These are phyloP conservation scores for Zymoseptoria brevis DNA, from an alignment of 2,329 filamentous ascomycete species.

Conservation along the genomic window DNA sequence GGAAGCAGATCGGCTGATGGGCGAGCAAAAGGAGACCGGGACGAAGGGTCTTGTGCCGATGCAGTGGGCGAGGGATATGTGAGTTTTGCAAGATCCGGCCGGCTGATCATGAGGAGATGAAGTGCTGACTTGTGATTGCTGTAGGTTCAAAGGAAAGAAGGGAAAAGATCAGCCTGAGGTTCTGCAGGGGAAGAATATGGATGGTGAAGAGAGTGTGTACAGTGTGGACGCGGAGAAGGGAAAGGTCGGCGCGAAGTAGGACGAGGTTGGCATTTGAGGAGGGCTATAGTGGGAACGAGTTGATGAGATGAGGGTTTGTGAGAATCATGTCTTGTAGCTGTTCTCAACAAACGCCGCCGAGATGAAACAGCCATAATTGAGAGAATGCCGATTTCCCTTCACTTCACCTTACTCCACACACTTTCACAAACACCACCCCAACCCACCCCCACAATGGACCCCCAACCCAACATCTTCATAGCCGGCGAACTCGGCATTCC, in stretches of 20 bases:
- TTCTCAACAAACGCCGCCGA: too few relatives aligned
- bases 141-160: background rate
- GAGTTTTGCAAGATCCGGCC: background rate
- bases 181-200: background rate
- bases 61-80: background rate
- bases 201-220: background rate
- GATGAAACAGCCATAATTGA: too few relatives aligned
- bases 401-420: too few relatives aligned
- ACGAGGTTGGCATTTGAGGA: background rate
- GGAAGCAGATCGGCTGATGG: constrained; percentile 21
- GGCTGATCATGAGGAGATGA: background rate
- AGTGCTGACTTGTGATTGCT: background rate
- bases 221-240: background rate
- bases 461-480: too few relatives aligned
- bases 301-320: too few relatives aligned
- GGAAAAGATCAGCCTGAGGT: background rate
- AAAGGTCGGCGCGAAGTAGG: background rate
- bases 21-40: constrained; percentile 9
- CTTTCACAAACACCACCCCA: too few relatives aligned
- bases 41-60: constrained; percentile 3
- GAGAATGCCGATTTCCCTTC: too few relatives aligned
- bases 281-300: background rate
- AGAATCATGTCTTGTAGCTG: too few relatives aligned
- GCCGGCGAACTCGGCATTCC: too few relatives aligned
- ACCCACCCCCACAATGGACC: too few relatives aligned